Conservation (phyloP, 2,329 filamentous ascomycete genomes). For the Zymoseptoria passerinii region DNA sequence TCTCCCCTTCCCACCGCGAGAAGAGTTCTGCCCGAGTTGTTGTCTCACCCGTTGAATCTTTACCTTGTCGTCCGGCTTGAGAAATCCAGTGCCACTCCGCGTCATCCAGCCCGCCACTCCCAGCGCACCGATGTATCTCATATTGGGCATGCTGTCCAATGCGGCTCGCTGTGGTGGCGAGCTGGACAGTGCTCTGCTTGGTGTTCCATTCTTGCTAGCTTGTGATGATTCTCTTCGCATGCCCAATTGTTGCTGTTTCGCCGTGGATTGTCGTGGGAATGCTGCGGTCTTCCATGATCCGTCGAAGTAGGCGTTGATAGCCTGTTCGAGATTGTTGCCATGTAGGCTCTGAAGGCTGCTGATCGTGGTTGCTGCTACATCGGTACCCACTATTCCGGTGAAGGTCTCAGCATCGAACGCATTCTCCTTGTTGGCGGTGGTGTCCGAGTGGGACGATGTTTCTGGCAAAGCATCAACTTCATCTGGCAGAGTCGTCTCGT, state of each 20-base stretch:
- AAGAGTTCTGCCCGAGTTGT: slow-evolving; percentile 44
- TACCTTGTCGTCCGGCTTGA: slow-evolving; percentile 76
- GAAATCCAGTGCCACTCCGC: slow-evolving; percentile 63
- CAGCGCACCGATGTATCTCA: slow-evolving; percentile 81
- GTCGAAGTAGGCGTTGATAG: slow-evolving; percentile 58
- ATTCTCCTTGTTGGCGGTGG: slow-evolving; percentile 14
- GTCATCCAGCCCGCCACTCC: slow-evolving; percentile 90
- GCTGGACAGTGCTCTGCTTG: not conserved
- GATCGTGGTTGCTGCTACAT: slow-evolving; percentile 39
- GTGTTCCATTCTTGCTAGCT: slow-evolving; percentile 2
- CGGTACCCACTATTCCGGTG: slow-evolving; percentile 49
- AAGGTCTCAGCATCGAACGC: slow-evolving; percentile 50
- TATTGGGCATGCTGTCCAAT: slow-evolving; percentile 41
- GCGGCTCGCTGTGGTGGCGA: slow-evolving; percentile 10
- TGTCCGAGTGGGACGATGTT: slow-evolving; percentile 2
- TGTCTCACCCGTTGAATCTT: slow-evolving; percentile 79
- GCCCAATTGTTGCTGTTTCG: slow-evolving; percentile 7
- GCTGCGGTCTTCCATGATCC: slow-evolving; percentile 47
- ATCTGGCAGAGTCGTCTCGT: slow-evolving; percentile 28
- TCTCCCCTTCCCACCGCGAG: slow-evolving; percentile 34
- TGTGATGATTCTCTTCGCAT: slow-evolving; percentile 1
- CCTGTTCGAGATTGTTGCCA: slow-evolving; percentile 49
- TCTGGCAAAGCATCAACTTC: slow-evolving; percentile 27
- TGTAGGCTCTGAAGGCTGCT: slow-evolving; percentile 43
- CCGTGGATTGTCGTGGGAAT: not conserved